Percentiles rank a stretch among this genome's conserved stretches.
Evolutionary conservation across 192 early-diverging fungal genomes (phyloP).

Genomic region (Lobosporangium transversale): DNA sequence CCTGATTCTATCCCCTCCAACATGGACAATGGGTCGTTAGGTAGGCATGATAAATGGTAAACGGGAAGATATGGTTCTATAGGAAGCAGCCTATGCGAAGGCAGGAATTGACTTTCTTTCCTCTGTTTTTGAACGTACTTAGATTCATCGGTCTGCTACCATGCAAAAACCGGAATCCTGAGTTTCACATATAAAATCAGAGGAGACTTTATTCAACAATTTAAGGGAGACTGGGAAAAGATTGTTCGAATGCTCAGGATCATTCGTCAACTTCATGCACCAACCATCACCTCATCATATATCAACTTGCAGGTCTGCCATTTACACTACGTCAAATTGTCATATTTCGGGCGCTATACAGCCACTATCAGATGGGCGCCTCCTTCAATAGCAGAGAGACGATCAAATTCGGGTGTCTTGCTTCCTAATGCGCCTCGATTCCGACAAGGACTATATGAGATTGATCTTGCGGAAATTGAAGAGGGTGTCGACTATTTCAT

Average conservation of each 20-base stretch:
- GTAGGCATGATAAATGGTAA: constrained; percentile 10
- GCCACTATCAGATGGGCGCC: constrained; percentile 29
- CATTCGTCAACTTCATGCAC: constrained; percentile 45
- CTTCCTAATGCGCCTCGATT: constrained; percentile 39
- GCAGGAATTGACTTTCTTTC: neutral
- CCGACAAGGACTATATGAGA: constrained; percentile 35
- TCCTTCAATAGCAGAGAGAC: constrained; percentile 11
- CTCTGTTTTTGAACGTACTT: neutral
- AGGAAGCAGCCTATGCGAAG: too few species aligned
- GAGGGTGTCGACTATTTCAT: neutral
- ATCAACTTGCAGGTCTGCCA: constrained; percentile 20
- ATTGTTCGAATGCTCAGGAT: constrained; percentile 40
- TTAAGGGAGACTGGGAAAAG: constrained; percentile 46
- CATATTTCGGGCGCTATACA: constrained; percentile 25
- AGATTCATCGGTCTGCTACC: constrained; percentile 23
- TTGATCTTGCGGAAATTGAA: constrained; percentile 9
- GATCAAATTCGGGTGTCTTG: constrained; percentile 19
- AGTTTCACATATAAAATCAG: constrained; percentile 41
- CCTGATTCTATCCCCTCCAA: constrained; percentile 19
- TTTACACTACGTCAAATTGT: constrained; percentile 27
- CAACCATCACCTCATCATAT: constrained; percentile 24
- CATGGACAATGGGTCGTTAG: constrained; percentile 26
- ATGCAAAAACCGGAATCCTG: constrained; percentile 16
- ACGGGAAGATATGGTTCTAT: too few species aligned
- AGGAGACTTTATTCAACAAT: constrained; percentile 36